These are phyloP conservation scores for Fusarium pseudograminearum DNA, from an alignment of 2,329 filamentous ascomycete species.

Conservation along the genomic window DNA sequence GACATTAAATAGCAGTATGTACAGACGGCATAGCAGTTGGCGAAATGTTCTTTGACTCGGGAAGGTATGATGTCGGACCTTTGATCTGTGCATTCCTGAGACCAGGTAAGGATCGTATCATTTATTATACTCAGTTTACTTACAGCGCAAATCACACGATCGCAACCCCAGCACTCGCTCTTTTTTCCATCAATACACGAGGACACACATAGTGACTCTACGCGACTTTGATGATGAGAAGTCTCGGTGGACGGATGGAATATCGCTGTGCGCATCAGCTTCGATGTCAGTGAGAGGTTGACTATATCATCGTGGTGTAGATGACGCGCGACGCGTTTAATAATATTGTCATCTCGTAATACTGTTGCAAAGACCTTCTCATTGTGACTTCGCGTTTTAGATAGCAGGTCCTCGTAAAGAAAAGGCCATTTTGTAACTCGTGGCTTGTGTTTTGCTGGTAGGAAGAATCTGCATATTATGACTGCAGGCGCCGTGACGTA, in stretches of 20 bases:
- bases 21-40: conserved; percentile 26
- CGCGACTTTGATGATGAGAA: neutral
- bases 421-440: neutral
- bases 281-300: conserved; percentile 17
- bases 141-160: conserved; percentile 26
- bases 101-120: neutral
- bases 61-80: neutral
- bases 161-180: conserved; percentile 29
- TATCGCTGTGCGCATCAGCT: conserved; percentile 1
- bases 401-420: neutral
- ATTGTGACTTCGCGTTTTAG: fast-evolving
- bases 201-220: conserved; percentile 7
- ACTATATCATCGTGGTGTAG: conserved; percentile 24
- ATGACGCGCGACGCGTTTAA: neutral
- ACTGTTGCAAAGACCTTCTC: neutral
- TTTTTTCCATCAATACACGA: conserved; percentile 6
- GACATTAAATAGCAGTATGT: conserved; percentile 8
- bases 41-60: conserved; percentile 12
- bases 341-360: neutral
- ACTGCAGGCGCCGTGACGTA: conserved; percentile 4
- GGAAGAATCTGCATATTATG: neutral
- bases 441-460: neutral
- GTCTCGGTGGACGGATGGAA: neutral
- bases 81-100: neutral
- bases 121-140: fast-evolving